Evolutionary conservation across 2,329 filamentous ascomycete genomes (phyloP), one percentile per base, ranked within the genome.

Genomic region (Xylaria sp.): DNA sequence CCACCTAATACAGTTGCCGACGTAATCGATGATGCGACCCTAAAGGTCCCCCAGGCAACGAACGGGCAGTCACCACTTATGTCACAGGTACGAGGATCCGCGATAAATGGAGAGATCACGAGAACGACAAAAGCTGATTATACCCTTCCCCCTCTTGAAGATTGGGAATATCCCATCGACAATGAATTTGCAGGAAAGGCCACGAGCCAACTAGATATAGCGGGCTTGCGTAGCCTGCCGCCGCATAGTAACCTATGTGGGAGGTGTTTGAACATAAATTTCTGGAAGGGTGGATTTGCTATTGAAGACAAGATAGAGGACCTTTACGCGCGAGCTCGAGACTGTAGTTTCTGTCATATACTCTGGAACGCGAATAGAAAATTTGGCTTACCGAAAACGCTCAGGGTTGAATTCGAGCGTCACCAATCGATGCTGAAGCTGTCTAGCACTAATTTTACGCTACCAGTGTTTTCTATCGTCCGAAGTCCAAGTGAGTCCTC

Each of bases 121-220:
- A 57, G 25, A n/a, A 34, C 39, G 7, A 39, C 12, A n/a, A 25
- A 51, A 52, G 48, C 57, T 60, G 31, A 64, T 57, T 65, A 60
- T 34, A 48, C 54, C 4, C 48, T 65, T 3, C 55, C 51, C 8
- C 41, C 63, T 41, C 56, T 66, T 15, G 34, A 66, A 23, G 51
- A 60, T 20, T 69, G 62, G 66, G 55, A 59, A 15, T 70, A 56
- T 51, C 66, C 52, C 23, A 41, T 69, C n/a, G 65, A 68, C 10
- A 65, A 65, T 39, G 28, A 20, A 6, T 72, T 69, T 39, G 64
- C 63, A n/a, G n/a, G 25, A n/a, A 57, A 63, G n/a, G 65, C 48
- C 8, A 23, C 56, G 12, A 31, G 12, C 5, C 25, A 51, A 23
- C 39, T 67, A 28, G 65, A 59, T 15, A 41, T 8, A 2, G 20